Evolutionary conservation across 106 monocot species (phyloP), one percentile per base, ranked within the genome.

Genomic region (Allium fistulosum): DNA sequence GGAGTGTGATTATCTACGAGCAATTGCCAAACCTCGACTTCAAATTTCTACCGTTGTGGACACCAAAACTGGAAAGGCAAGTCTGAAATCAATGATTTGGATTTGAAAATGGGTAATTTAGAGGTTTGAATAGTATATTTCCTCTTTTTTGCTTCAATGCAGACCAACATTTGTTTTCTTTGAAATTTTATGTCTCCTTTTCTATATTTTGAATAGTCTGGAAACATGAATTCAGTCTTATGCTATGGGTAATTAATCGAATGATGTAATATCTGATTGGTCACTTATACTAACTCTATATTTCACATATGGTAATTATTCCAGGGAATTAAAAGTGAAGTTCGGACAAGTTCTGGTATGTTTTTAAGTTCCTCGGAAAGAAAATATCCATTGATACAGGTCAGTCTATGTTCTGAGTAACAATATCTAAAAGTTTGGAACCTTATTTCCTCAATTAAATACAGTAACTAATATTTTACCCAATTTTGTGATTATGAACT

Each of bases 331-430:
- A 87, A 90, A 69, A 94, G 94, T 65, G 61, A 87, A 76, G 90
- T 90, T 72, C 87, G 94, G 46, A 94, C 94, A 72, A 94, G 94
- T 75, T 87, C 87, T 75, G 94, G 94, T n/a, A 94, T 94, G 94
- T 94, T 87, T 75, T 73, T 94, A 65, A 85, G 47, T 79, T 74
- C 76, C 22, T 71, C 78, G n/a, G 85, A 94, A 72, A 78, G 71
- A 77, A 90, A 85, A 50, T 79, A 79, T 63, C 81, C 87, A 50
- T 79, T 85, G 50, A 69, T 94, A 63, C 78, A 94, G 85, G 94
- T 90, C 49, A 15, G 61, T 75, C 78, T 26, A 4, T 17, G 5
- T 69, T 27, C 27, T 18, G 37, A 2, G 37, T 58, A 7, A 15
- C 17, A 9, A 26, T 74, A 14, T 26, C 47, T 62, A 46, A 13